Conservation (phyloP, 805 yeast genomes). For the Zygosaccharomyces bailii region DNA sequence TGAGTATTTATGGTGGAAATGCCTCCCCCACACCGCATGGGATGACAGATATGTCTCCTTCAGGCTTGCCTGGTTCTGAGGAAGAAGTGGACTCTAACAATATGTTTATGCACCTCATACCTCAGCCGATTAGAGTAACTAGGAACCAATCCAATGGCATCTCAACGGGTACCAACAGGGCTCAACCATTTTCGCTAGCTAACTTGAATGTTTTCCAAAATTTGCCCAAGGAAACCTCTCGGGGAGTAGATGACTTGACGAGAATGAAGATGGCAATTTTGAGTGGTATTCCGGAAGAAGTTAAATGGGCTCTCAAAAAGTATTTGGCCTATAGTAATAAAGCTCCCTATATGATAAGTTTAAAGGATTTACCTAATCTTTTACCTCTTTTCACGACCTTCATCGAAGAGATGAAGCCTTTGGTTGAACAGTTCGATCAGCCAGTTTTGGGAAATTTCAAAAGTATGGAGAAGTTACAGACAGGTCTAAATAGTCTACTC, state of each 20-base stretch:
- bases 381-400: slow-evolving; percentile 39
- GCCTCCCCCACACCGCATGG: slow-evolving; percentile 18
- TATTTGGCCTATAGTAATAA: slow-evolving; percentile 40
- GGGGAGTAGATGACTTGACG: slow-evolving; percentile 60
- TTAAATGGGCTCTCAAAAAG: slow-evolving; percentile 64
- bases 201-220: slow-evolving; percentile 34
- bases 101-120: slow-evolving; percentile 25
- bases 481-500: slow-evolving; percentile 42
- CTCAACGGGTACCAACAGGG: slow-evolving; percentile 15
- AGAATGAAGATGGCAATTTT: slow-evolving; percentile 69
- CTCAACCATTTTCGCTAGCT: slow-evolving; percentile 31
- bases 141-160: slow-evolving; percentile 33
- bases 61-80: slow-evolving; percentile 9
- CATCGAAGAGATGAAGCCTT: slow-evolving; percentile 25
- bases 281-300: slow-evolving; percentile 61
- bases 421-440: slow-evolving; percentile 25
- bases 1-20: slow-evolving; percentile 15
- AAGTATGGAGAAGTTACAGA: slow-evolving; percentile 24
- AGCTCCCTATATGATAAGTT: slow-evolving; percentile 47
- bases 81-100: slow-evolving; percentile 14
- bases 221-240: slow-evolving; percentile 36
- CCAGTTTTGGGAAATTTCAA: slow-evolving; percentile 22
- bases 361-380: slow-evolving; percentile 42
- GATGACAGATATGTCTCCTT: slow-evolving; percentile 8
- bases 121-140: slow-evolving; percentile 31